phyloP scores from a whole-genome alignment of 345 rosid species.

The Arabidopsis thaliana region TAIR10.1 NC_003076.8:26107501-26108000 shows the following conservation, averaged over 20 bases:
- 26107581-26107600: background rate
- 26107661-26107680: constrained; percentile 61
- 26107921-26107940: constrained; percentile 37
- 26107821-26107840: constrained; percentile 19
- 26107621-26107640: constrained; percentile 62
- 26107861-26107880: constrained; percentile 59
- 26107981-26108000: constrained; percentile 73
- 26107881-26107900: constrained; percentile 60
- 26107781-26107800: constrained; percentile 53
- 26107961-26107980: constrained; percentile 76
- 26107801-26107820: constrained; percentile 28
- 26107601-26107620: constrained; percentile 51
- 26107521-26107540: background rate
- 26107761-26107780: constrained; percentile 67
- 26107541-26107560: background rate
- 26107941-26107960: constrained; percentile 59
- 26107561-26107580: background rate
- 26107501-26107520: no score
- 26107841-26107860: background rate
- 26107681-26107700: constrained; percentile 55
- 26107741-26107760: constrained; percentile 67
- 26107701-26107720: constrained; percentile 58
- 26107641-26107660: constrained; percentile 52
- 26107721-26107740: constrained; percentile 53
- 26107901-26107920: constrained; percentile 14